Conservation (phyloP, 441 rosid species). For the Syzygium malaccense region DNA sequence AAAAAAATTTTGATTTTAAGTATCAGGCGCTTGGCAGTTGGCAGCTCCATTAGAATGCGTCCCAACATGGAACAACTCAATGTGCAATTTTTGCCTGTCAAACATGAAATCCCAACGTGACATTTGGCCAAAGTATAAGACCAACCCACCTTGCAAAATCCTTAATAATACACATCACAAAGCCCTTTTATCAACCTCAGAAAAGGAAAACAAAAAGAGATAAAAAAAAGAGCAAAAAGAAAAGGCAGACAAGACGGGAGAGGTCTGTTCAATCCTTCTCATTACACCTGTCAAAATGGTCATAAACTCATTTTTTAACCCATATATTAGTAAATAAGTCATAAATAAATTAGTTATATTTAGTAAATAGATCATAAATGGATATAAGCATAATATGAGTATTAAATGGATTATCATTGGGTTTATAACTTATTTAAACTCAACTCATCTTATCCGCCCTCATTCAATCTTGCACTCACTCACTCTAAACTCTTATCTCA, state of each 20-base stretch:
- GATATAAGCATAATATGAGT: too few species aligned
- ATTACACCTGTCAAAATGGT: too few species aligned
- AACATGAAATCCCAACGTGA: neutral
- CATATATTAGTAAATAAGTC: too few species aligned
- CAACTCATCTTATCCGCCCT: too few species aligned
- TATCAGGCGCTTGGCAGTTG: neutral
- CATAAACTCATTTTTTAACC: too few species aligned
- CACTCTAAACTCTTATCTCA: too few species aligned
- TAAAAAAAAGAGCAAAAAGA: neutral
- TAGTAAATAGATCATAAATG: too few species aligned
- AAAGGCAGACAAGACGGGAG: neutral
- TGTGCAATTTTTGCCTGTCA: neutral
- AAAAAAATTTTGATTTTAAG: neutral
- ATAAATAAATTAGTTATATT: too few species aligned
- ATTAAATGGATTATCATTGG: too few species aligned
- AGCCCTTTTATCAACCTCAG: neutral
- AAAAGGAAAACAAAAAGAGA: neutral
- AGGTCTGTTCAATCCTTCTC: neutral
- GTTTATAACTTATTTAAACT: too few species aligned
- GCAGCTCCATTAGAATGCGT: neutral
- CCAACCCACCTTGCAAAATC: neutral
- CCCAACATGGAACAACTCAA: neutral
- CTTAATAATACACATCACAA: neutral
- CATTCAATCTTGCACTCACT: too few species aligned
- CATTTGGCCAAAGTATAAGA: neutral